phyloP scores from a whole-genome alignment of 106 monocot genomes.

The Alisma plantagoaquatica region DNA sequence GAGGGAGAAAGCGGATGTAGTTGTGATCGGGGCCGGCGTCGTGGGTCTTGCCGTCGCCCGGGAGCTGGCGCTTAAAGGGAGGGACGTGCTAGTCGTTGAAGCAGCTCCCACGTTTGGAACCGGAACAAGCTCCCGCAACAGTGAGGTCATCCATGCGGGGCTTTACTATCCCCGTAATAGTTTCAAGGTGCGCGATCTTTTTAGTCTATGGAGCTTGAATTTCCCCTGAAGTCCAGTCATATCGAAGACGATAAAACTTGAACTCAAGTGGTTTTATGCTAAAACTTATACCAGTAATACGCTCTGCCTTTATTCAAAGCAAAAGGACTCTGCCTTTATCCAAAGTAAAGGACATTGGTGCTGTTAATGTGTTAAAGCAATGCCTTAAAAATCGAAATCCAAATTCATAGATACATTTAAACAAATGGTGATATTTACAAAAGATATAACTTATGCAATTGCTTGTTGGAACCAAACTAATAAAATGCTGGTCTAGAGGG shows the following conservation, averaged over 20 bases:
- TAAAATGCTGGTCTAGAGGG: too few relatives aligned
- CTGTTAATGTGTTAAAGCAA: too few relatives aligned
- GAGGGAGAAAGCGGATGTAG: constrained; percentile 59
- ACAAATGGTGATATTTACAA: too few relatives aligned
- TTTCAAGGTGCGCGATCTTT: constrained; percentile 68
- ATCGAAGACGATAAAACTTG: too few relatives aligned
- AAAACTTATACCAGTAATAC: constrained; percentile 1
- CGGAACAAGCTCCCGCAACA: constrained; percentile 89
- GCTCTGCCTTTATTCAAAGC: neutral
- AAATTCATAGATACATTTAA: too few relatives aligned
- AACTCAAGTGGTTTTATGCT: too few relatives aligned
- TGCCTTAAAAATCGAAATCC: too few relatives aligned
- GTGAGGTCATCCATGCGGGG: constrained; percentile 95
- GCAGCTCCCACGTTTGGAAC: constrained; percentile 75
- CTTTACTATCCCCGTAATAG: constrained; percentile 62
- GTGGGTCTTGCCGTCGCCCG: constrained; percentile 77
- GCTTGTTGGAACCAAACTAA: too few relatives aligned
- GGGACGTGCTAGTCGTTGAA: constrained; percentile 80
- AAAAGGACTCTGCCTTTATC: neutral
- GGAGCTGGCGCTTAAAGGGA: constrained; percentile 47
- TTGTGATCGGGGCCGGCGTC: constrained; percentile 86
- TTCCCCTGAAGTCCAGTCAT: too few relatives aligned
- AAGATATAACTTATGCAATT: too few relatives aligned
- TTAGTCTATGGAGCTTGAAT: too few relatives aligned
- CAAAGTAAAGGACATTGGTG: too few relatives aligned